These are phyloP conservation scores for Nepenthes mirabilis DNA, from an alignment of 148 eudicot genomes.

Conservation along the genomic window DNA sequence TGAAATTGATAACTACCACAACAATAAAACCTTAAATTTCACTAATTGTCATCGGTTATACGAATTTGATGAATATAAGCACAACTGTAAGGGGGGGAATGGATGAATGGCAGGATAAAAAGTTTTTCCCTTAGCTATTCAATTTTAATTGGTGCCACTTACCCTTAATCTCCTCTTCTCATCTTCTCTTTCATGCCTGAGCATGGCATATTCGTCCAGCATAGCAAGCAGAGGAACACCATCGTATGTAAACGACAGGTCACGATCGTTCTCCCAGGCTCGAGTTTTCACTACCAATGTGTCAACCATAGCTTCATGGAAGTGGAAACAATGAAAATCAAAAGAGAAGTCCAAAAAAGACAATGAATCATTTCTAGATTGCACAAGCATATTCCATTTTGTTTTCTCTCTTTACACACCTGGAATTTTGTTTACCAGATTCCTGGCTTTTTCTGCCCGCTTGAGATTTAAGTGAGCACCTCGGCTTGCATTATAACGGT, in stretches of 20 bases:
- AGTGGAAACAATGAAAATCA: not conserved
- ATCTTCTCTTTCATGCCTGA: conserved; percentile 95
- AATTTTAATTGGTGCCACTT: conserved; percentile 13
- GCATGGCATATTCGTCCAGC: conserved; percentile 93
- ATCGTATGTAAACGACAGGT: conserved; percentile 66
- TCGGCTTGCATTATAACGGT: conserved; percentile 68
- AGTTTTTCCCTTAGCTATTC: not conserved
- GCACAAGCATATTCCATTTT: not conserved
- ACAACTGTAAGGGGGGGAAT: too few relatives aligned
- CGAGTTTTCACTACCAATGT: conserved; percentile 83
- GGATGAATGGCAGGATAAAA: too few relatives aligned
- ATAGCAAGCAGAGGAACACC: conserved; percentile 98
- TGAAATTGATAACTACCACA: too few relatives aligned
- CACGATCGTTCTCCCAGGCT: conserved; percentile 86
- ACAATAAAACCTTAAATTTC: too few relatives aligned
- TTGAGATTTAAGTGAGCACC: conserved; percentile 87
- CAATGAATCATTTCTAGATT: not conserved
- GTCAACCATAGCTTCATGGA: conserved; percentile 73
- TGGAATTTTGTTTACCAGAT: conserved; percentile 73
- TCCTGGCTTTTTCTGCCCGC: conserved; percentile 77
- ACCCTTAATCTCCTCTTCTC: conserved; percentile 90
- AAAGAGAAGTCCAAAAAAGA: not conserved
- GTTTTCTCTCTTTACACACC: conserved; percentile 21
- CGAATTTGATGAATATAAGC: too few relatives aligned
- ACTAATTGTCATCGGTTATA: too few relatives aligned